Base-by-base conservation (phyloP, 2,329 filamentous ascomycete genomes). In the Hirsutella rhossiliensis region DNA sequence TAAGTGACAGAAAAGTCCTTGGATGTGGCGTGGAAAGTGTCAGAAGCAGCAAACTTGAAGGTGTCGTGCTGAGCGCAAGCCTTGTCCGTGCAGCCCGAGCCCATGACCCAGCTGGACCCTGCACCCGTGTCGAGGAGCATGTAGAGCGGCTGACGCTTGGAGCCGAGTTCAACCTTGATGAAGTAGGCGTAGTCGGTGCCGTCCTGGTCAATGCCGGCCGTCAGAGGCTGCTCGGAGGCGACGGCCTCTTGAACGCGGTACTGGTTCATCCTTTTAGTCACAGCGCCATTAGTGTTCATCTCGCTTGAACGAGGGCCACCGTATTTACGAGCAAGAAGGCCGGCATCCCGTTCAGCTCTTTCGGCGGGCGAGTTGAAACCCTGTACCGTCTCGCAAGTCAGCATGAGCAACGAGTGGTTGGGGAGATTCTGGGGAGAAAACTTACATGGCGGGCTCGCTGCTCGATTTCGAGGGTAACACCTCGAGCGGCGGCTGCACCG, bases 41-140 rank as follows among this genome's bases (percentile, higher is more conserved):
- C 72, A 4, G 87, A 94, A 50, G 83, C 75, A 3, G 66, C 62
- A 4, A 72, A 57, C 13, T 83, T 82, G 56, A 87, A 90, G 0
- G 73, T 78, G 54, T 78, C 78, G 60, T 94, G 88, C 51, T 71
- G 67, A 28, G 63, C 58, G 59, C 88, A 95, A 5, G 85, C 75
- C 20, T 70, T 61, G 3, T 77, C 78, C 15, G 61, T 70, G 65
- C 88, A 95, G 44, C 72, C 65, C 15, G 77, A 68, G 28, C 81
- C 76, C 77, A 92, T 92, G 18, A 94, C 77, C 88, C 88, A 95
- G 12, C 82, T 87, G 46, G 85, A 87, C 19, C 75, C 75, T 34
- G 79, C 78, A 23, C 80, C 80, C 8, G 79, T 81, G 56, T 84
- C 80, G 45, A 83, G 63, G 23, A 83, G 68, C 72, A 84, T 75